Conservation (phyloP, 768 basidiomycete species). For the Pisolithus albus region DNA sequence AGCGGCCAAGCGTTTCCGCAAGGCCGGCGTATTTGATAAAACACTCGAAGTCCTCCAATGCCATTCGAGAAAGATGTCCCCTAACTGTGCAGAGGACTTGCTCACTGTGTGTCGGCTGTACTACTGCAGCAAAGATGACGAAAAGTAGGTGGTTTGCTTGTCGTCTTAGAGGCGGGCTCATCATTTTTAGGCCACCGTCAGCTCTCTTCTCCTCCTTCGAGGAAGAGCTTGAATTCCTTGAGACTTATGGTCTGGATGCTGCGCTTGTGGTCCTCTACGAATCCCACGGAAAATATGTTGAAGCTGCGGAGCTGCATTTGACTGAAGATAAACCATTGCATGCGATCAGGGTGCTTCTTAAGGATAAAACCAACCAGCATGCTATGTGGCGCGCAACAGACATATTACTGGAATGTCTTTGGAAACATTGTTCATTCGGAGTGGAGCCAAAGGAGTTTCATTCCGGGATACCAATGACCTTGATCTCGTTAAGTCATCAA, state of each 20-base stretch:
- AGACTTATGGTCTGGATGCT: slow-evolving; percentile 45
- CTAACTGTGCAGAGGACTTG: slow-evolving; percentile 30
- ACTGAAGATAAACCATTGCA: slow-evolving; percentile 39
- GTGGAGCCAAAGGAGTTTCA: slow-evolving; percentile 7
- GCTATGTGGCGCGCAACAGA: slow-evolving; percentile 31
- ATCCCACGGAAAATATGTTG: slow-evolving; percentile 33
- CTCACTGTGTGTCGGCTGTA: slow-evolving; percentile 38
- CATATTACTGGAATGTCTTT: slow-evolving; percentile 39
- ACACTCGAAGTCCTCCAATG: slow-evolving; percentile 40
- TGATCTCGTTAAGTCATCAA: slow-evolving; percentile 23
- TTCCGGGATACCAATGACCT: slow-evolving; percentile 3
- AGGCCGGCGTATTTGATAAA: slow-evolving; percentile 45
- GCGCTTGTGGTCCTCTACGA: slow-evolving; percentile 42
- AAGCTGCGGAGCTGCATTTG: slow-evolving; percentile 49
- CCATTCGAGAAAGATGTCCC: slow-evolving; percentile 27
- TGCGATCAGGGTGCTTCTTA: slow-evolving; percentile 42
- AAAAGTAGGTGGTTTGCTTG: slow-evolving; percentile 18
- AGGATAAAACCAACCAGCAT: slow-evolving; percentile 20
- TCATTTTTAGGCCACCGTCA: slow-evolving; percentile 35
- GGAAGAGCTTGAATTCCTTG: slow-evolving; percentile 50
- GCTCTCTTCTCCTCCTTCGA: slow-evolving; percentile 45
- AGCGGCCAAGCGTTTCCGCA: slow-evolving; percentile 44
- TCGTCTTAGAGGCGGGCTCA: slow-evolving; percentile 1
- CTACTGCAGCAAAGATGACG: slow-evolving; percentile 33
- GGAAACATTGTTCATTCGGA: slow-evolving; percentile 41